These are phyloP conservation scores for Extremus antarcticus DNA, from an alignment of 495 filamentous ascomycete genomes.

Conservation along the genomic window DNA sequence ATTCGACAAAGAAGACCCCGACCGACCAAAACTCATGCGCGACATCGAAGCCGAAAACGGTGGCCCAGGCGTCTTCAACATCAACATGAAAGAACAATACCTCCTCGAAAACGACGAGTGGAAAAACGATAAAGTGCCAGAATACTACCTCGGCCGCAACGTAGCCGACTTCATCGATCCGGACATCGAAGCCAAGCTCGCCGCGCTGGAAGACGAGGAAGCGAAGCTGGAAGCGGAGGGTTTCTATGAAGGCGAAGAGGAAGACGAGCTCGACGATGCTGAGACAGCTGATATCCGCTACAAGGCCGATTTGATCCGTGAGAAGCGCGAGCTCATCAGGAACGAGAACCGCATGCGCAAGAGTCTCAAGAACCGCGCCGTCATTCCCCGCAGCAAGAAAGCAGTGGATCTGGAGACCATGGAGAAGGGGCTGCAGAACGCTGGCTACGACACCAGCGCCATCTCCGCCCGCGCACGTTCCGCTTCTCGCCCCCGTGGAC, in stretches of 20 bases:
- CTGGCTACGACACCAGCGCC: constrained; percentile 73
- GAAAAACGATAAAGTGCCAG: constrained; percentile 93
- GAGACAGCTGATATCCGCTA: constrained; percentile 75
- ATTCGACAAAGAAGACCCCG: constrained; percentile 79
- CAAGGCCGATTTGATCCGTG: constrained; percentile 89
- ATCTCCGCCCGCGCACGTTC: constrained; percentile 57
- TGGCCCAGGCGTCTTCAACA: constrained; percentile 88
- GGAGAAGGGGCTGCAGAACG: constrained; percentile 67
- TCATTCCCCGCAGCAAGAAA: constrained; percentile 67
- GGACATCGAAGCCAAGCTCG: constrained; percentile 85
- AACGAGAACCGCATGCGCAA: constrained; percentile 90
- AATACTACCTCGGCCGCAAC: constrained; percentile 87
- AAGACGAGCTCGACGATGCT: constrained; percentile 45
- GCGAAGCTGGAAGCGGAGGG: constrained; percentile 78
- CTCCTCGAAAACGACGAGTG: constrained; percentile 73
- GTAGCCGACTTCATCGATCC: constrained; percentile 95
- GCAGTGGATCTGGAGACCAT: constrained; percentile 72
- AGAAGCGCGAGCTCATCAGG: constrained; percentile 76
- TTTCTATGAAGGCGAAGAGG: constrained; percentile 60
- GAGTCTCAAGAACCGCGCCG: constrained; percentile 87
- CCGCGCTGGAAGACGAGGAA: constrained; percentile 87
- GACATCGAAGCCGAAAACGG: constrained; percentile 90
- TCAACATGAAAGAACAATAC: constrained; percentile 82
- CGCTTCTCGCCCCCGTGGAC: constrained; percentile 2
- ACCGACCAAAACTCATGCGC: constrained; percentile 64